A percentile compares a stretch with the other conserved stretches of the same genome.
phyloP scores from a whole-genome alignment of 2,329 filamentous ascomycete species.

The Chaetothyriales sp. region DNA sequence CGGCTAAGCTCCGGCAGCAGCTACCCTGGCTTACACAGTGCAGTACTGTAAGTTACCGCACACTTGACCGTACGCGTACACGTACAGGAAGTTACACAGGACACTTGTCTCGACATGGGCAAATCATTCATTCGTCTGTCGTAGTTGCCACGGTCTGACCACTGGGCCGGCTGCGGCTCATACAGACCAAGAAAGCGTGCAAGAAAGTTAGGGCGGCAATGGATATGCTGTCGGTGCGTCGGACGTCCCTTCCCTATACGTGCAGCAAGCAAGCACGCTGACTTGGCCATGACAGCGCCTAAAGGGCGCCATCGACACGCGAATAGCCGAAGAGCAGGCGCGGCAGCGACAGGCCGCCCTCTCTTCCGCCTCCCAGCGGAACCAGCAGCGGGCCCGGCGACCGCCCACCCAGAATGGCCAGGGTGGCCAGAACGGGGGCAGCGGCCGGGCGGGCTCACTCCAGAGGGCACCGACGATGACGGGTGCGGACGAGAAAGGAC shows the following conservation, averaged over 20 bases:
- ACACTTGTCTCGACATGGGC: too few relatives aligned
- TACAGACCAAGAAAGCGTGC: background rate
- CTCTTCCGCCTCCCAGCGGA: conserved; percentile 27
- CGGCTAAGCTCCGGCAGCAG: too few relatives aligned
- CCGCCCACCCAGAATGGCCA: conserved; percentile 23
- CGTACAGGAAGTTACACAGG: too few relatives aligned
- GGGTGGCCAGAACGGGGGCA: conserved; percentile 20
- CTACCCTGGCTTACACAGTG: too few relatives aligned
- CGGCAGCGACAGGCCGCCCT: conserved; percentile 44
- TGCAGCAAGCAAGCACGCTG: conserved; percentile 1
- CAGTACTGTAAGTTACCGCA: too few relatives aligned
- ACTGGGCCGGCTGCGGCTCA: background rate
- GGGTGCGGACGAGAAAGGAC: conserved; percentile 41
- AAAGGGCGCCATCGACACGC: conserved; percentile 70
- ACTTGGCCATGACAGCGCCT: conserved; percentile 45
- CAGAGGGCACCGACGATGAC: conserved; percentile 25
- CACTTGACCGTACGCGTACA: too few relatives aligned
- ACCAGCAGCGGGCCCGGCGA: conserved; percentile 34
- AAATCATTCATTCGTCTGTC: too few relatives aligned
- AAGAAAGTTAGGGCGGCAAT: too few relatives aligned
- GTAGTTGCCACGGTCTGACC: background rate
- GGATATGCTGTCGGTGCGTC: background rate
- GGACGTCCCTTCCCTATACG: background rate
- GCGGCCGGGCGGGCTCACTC: conserved; percentile 18
- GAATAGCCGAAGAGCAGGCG: conserved; percentile 83